A percentile compares a stretch with the other conserved stretches of the same genome.
phyloP scores from a whole-genome alignment of 495 filamentous ascomycete species.

The Aspergillus sparsus region DNA sequence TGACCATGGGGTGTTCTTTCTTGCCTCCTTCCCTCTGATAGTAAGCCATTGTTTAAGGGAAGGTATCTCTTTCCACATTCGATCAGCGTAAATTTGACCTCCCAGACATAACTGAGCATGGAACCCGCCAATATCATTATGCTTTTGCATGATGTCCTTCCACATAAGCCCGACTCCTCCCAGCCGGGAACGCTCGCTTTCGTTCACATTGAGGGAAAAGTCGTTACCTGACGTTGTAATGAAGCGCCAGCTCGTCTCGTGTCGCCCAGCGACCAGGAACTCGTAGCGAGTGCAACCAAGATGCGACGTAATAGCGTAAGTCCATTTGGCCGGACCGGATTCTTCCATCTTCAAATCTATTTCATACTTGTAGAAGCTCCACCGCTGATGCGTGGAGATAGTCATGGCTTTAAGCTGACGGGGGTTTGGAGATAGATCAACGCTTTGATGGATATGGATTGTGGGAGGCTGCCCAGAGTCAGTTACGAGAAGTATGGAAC shows the following conservation, averaged over 20 bases:
- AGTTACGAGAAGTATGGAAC: constrained; percentile 80
- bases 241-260: constrained; percentile 95
- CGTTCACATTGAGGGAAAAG: constrained; percentile 81
- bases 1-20: constrained; percentile 88
- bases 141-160: constrained; percentile 98
- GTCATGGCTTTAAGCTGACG: constrained; percentile 81
- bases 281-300: constrained; percentile 96
- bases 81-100: constrained; percentile 93
- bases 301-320: constrained; percentile 96
- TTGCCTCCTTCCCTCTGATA: constrained; percentile 85
- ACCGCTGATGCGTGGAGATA: constrained; percentile 86
- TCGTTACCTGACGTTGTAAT: constrained; percentile 95
- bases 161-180: constrained; percentile 95
- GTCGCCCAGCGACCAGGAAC: constrained; percentile 90
- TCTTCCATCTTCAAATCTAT: constrained; percentile 91
- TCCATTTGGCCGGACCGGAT: constrained; percentile 81
- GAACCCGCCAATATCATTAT: constrained; percentile 92
- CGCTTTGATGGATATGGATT: constrained; percentile 90
- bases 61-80: constrained; percentile 94
- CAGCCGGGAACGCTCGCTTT: constrained; percentile 78
- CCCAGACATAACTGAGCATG: constrained; percentile 90
- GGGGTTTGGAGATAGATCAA: constrained; percentile 90
- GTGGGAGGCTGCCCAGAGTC: constrained; percentile 93
- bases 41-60: constrained; percentile 90
- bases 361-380: constrained; percentile 96